A percentile compares a stretch with the other conserved stretches of the same genome.
phyloP scores from a whole-genome alignment of 75 land plant species.

The Gnetum montanum region DNA sequence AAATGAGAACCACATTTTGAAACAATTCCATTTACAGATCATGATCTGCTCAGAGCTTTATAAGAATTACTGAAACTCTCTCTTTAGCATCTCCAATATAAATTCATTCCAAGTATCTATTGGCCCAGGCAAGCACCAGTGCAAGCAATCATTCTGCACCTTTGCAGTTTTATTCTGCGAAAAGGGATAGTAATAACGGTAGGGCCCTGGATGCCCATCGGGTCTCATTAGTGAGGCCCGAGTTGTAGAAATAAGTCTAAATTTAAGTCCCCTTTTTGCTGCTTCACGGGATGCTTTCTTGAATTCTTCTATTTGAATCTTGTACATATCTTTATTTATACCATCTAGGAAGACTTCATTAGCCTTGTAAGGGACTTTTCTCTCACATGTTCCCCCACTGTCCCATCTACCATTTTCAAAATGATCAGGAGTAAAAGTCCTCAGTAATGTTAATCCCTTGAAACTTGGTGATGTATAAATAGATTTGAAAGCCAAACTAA shows the following conservation, averaged over 20 bases:
- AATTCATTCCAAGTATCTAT: conserved; percentile 88
- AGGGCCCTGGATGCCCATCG: conserved; percentile 94
- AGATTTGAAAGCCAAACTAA: conserved; percentile 26
- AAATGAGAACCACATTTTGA: too few species aligned
- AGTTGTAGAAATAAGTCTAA: conserved; percentile 48
- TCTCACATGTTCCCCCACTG: conserved; percentile 63
- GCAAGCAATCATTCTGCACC: conserved; percentile 75
- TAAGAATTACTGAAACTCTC: conserved; percentile 1
- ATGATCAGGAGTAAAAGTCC: conserved; percentile 84
- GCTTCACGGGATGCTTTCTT: conserved; percentile 21
- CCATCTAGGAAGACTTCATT: conserved; percentile 24
- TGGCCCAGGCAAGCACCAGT: conserved; percentile 98
- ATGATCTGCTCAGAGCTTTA: too few species aligned
- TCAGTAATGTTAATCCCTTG: conserved; percentile 45
- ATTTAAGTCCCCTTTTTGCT: conserved; percentile 23
- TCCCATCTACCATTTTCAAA: conserved; percentile 90
- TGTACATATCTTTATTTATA: conserved; percentile 23
- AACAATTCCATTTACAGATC: too few species aligned
- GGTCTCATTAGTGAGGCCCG: conserved; percentile 60
- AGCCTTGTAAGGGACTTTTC: conserved; percentile 48
- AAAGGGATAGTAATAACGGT: conserved; percentile 58
- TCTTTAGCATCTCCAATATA: conserved; percentile 43
- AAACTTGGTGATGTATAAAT: conserved; percentile 26
- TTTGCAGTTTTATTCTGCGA: conserved; percentile 30
- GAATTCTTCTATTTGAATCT: conserved; percentile 55